Evolutionary conservation across 495 filamentous ascomycete species (phyloP).

Genomic region (Coniosporium apollinis): DNA sequence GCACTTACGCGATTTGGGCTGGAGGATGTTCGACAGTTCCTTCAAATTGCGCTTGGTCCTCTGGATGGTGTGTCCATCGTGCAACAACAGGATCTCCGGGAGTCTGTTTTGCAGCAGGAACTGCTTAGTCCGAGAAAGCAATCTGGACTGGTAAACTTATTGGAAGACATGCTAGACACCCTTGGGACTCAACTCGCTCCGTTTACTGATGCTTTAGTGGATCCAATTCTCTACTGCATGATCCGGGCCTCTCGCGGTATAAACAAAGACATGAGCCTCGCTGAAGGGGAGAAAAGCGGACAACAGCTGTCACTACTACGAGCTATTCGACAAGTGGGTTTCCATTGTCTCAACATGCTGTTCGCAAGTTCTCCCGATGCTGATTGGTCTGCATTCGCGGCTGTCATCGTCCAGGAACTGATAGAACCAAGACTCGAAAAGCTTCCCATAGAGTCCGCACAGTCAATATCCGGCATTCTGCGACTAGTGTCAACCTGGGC

Average conservation of each 20-base stretch:
- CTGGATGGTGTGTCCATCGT: constrained; percentile 42
- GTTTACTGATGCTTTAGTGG: constrained; percentile 45
- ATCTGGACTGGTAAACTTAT: constrained; percentile 75
- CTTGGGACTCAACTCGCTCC: constrained; percentile 50
- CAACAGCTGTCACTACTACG: constrained; percentile 40
- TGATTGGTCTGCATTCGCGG: constrained; percentile 54
- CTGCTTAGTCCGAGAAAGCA: constrained; percentile 55
- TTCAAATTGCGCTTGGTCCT: constrained; percentile 64
- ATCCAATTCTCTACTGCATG: constrained; percentile 64
- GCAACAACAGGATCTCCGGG: constrained; percentile 31
- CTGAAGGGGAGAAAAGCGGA: constrained; percentile 28
- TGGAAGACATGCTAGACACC: constrained; percentile 71
- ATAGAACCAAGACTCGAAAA: constrained; percentile 62
- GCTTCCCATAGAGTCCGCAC: constrained; percentile 72
- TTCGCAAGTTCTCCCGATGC: constrained; percentile 50
- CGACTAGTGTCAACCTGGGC: constrained; percentile 72
- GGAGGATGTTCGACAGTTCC: constrained; percentile 56
- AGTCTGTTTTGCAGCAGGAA: constrained; percentile 33
- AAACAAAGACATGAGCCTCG: constrained; percentile 2
- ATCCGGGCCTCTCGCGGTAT: constrained; percentile 45
- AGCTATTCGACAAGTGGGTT: constrained; percentile 49
- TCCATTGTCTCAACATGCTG: constrained; percentile 64
- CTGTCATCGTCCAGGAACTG: constrained; percentile 52
- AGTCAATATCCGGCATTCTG: constrained; percentile 69
- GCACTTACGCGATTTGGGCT: constrained; percentile 42